phyloP scores from a whole-genome alignment of 805 yeast species.

The Candida caryicola region DNA sequence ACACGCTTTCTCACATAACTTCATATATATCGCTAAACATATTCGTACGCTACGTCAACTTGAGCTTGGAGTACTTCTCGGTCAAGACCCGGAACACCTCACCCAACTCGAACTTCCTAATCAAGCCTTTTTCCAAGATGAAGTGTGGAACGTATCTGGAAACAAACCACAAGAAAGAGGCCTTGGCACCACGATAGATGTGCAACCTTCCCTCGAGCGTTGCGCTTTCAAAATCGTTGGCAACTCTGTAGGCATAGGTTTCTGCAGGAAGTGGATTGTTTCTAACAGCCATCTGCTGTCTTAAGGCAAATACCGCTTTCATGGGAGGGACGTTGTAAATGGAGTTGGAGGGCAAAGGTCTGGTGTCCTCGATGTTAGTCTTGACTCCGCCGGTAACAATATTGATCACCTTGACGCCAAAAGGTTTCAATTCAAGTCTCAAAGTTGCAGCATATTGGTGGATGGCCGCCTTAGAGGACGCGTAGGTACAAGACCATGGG shows the following conservation, averaged over 20 bases:
- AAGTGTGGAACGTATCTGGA: constrained; percentile 43
- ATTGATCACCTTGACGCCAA: constrained; percentile 67
- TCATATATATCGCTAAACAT: not conserved
- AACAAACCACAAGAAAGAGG: constrained; percentile 26
- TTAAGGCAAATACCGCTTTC: constrained; percentile 42
- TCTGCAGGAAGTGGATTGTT: constrained; percentile 60
- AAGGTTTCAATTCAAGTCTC: constrained; percentile 66
- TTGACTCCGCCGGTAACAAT: constrained; percentile 74
- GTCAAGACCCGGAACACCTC: constrained; percentile 23
- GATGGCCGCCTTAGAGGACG: constrained; percentile 72
- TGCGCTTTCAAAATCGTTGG: constrained; percentile 43
- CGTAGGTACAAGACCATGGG: constrained; percentile 68
- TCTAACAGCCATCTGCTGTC: constrained; percentile 58
- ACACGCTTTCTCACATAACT: too few species aligned
- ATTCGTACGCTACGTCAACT: constrained; percentile 2
- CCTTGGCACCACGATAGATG: constrained; percentile 54
- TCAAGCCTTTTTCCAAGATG: constrained; percentile 40
- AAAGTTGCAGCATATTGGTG: constrained; percentile 66
- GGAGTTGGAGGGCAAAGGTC: constrained; percentile 57
- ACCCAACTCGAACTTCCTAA: constrained; percentile 32
- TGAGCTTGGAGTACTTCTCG: constrained; percentile 19
- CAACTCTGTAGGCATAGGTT: constrained; percentile 54
- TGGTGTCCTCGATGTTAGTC: constrained; percentile 65
- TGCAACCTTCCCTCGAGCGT: constrained; percentile 43
- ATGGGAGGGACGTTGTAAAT: constrained; percentile 53